Evolutionary conservation across 805 yeast genomes (phyloP), one percentile per base, ranked within the genome.

Genomic region (Ogataea ganodermae): DNA sequence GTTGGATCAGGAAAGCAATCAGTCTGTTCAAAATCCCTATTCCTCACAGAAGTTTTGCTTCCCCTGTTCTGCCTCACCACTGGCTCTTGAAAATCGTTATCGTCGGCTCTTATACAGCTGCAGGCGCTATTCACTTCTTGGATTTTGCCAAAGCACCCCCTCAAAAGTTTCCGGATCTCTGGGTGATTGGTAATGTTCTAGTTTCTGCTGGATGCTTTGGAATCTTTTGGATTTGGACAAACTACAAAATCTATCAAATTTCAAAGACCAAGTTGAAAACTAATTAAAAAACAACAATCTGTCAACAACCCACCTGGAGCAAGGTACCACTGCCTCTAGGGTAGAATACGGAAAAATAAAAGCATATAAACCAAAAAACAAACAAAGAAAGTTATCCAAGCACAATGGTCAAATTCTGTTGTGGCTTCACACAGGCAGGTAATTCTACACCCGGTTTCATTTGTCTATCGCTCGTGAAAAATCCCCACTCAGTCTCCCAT

Each of bases 151-250:
- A 75, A 8, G 56, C 52, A 1, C 83, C 95, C 1, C 89, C 92
- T 1, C 51, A 63, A 1, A 62, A 66, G 31, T 84, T 81, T 52
- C 97, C 97, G 1, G 97, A 94, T 64, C 56, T 94, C 4, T 89
- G 94, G 91, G 88, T 88, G 0, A 74, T 92, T 20, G 76, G 81
- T 3, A 94, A 94, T 60, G 81, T 85, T 35, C 59, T 83, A 0
- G 59, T 90, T 3, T 85, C 94, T 0, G 90, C 89, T 61, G 85
- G 78, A 0, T 87, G 90, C 49, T 92, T 91, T 58, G 62, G 69
- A 0, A 59, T 86, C 38, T 88, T 88, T 58, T 91, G 90, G 83
- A 52, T 89, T n/a, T 94, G 97, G 96, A 76, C 78, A 30, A 73
- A 84, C 57, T 82, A 75, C 66, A 84, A 77, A 50, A 63, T 81